Evolutionary conservation across 192 early-diverging fungal genomes (phyloP), one percentile per base, ranked within the genome.

Genomic region (Gonapodya prolifera): DNA sequence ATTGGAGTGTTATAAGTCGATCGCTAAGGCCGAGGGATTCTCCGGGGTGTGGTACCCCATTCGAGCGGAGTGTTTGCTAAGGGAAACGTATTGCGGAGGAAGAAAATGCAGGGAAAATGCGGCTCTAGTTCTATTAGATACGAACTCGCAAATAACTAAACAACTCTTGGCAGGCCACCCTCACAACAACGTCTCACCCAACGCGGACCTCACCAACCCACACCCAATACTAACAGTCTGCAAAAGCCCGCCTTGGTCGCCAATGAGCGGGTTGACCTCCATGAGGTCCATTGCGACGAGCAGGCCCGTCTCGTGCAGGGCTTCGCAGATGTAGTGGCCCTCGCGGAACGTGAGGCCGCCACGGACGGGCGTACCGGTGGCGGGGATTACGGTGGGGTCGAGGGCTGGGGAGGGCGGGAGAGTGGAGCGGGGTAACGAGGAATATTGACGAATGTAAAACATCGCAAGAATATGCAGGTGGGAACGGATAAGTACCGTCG

Each of bases 281-380:
- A 96, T 92, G 78, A 98, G 87, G 81, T 98, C 96, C 79, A 95
- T 88, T 2, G 95, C 87, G 1, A 97, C 95, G 75, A 98, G 82
- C 35, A 88, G 83, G 1, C 95, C 95, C n/a, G 94, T 95, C 81
- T 95, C 93, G 75, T 87, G 86, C 17, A 98, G 75, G 2, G 91
- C 87, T 83, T 98, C 96, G 84, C 95, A 96, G 73, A 98, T 95
- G 83, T 94, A 98, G 81, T 98, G 96, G 34, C 96, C 96, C 83
- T 98, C 96, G 75, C 96, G 87, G 87, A 97, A 98, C 16, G 93
- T 93, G 70, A 98, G 84, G 30, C 96, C 96, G 78, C 96, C 96
- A 74, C 95, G 89, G 13, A 98, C 96, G 8, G 96, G 96, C 1
- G 96, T 98, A 70, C 96, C 96, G 0, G 96, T 98, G 1, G 93